Conservation (phyloP, 1,284 basidiomycete species). For the Trichosporon ovoides region DNA sequence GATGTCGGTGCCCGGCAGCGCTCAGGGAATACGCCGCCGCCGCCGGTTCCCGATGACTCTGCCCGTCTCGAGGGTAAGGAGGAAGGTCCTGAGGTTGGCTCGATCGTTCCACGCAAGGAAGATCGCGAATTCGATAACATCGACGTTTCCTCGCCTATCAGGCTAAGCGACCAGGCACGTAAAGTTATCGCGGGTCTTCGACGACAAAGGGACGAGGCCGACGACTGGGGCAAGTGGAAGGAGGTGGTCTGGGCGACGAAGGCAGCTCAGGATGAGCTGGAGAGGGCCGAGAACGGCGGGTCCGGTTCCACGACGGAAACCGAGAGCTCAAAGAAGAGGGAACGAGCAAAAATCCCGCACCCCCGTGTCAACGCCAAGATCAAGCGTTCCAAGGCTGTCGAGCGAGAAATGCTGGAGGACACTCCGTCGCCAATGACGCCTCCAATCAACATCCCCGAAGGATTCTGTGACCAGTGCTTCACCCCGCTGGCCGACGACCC, state of each 20-base stretch:
- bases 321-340: not conserved
- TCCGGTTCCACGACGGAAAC: not conserved
- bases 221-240: conserved; percentile 70
- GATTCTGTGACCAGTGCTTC: conserved; percentile 74
- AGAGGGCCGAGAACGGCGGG: conserved; percentile 1
- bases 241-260: conserved; percentile 41
- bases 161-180: conserved; percentile 77
- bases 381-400: conserved; percentile 16
- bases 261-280: conserved; percentile 32
- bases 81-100: conserved; percentile 31
- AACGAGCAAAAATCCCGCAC: conserved; percentile 15
- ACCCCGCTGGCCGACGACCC: conserved; percentile 86
- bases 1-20: conserved; percentile 3
- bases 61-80: conserved; percentile 22
- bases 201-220: conserved; percentile 85
- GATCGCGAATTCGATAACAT: conserved; percentile 54
- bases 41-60: conserved; percentile 10
- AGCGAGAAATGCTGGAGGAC: conserved; percentile 25
- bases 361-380: conserved; percentile 15
- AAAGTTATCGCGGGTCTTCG: conserved; percentile 74
- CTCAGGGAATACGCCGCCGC: conserved; percentile 8
- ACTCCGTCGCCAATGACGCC: conserved; percentile 35
- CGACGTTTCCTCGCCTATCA: conserved; percentile 81
- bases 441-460: conserved; percentile 48
- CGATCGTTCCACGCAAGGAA: conserved; percentile 18